These are phyloP conservation scores for Alopecurus myosuroides DNA, from an alignment of 176 grass and related monocot genomes.

Conservation along the genomic window DNA sequence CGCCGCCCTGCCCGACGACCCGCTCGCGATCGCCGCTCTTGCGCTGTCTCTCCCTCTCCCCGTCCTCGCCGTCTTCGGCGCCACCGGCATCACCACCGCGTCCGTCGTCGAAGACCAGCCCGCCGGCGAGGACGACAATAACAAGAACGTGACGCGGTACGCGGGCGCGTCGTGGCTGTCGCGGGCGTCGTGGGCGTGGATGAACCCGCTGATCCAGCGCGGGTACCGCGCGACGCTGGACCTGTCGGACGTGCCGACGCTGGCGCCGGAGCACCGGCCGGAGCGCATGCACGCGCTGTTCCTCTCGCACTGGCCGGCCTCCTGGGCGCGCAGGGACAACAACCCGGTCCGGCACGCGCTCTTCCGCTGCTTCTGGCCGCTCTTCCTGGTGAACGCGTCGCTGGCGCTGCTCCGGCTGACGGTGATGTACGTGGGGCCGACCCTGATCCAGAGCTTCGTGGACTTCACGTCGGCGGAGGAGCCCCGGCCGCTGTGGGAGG, in stretches of 20 bases:
- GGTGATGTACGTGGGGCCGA: constrained; percentile 90
- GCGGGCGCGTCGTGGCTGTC: constrained; percentile 50
- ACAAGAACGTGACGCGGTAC: constrained; percentile 53
- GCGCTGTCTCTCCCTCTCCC: constrained; percentile 50
- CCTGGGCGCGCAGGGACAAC: constrained; percentile 23
- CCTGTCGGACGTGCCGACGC: constrained; percentile 58
- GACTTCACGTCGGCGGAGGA: constrained; percentile 26
- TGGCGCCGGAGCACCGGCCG: constrained; percentile 51
- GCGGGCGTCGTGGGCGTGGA: constrained; percentile 66
- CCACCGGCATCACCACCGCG: constrained; percentile 25
- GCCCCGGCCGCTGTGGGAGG: constrained; percentile 16
- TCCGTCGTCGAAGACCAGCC: not conserved
- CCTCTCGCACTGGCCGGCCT: constrained; percentile 51
- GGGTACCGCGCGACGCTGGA: constrained; percentile 50
- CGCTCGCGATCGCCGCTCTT: constrained; percentile 42
- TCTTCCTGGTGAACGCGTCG: constrained; percentile 53
- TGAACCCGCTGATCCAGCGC: constrained; percentile 73
- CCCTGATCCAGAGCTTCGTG: constrained; percentile 88
- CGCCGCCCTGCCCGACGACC: constrained; percentile 39
- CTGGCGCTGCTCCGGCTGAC: constrained; percentile 53
- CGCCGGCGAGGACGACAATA: not conserved
- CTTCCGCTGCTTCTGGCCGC: constrained; percentile 67
- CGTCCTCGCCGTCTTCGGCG: constrained; percentile 30
- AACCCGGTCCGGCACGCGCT: constrained; percentile 69
- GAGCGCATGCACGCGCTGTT: constrained; percentile 75